Conservation (phyloP, 306 rosid species). For the Canavalia ensiformis region DNA sequence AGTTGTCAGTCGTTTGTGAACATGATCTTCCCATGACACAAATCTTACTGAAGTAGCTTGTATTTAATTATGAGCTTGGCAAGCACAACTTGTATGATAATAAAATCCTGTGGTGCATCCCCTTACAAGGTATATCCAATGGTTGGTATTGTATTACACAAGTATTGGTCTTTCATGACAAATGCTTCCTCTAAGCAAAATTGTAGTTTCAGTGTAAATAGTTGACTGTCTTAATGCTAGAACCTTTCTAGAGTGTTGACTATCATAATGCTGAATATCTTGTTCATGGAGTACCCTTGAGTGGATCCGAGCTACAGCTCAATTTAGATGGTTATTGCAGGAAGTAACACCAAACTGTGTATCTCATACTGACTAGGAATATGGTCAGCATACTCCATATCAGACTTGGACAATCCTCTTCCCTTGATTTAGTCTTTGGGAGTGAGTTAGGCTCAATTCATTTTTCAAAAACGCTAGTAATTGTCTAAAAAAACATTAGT, state of each 20-base stretch:
- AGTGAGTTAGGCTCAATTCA: not conserved
- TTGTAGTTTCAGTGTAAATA: constrained; percentile 29
- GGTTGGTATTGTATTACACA: constrained; percentile 7
- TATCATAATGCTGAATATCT: not conserved
- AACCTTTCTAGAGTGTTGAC: constrained; percentile 6
- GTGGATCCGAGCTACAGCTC: constrained; percentile 10
- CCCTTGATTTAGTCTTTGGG: not conserved
- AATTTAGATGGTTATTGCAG: constrained; percentile 4
- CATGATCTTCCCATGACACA: constrained; percentile 3
- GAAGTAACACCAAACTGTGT: not conserved
- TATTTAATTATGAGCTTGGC: constrained; percentile 18
- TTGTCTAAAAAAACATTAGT: too few relatives aligned
- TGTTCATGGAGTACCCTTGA: not conserved
- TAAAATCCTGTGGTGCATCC: not conserved
- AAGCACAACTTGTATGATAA: not conserved
- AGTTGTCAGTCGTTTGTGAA: not conserved
- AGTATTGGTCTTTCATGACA: not conserved
- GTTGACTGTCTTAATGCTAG: not conserved
- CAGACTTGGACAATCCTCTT: not conserved
- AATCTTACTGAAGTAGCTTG: not conserved
- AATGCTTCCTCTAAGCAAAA: constrained; percentile 10
- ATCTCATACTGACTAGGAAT: not conserved
- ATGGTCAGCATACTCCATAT: not conserved
- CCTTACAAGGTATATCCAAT: not conserved
- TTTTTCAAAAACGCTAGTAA: not conserved